These are phyloP conservation scores for Leccinum subatratum DNA, from an alignment of 1,284 basidiomycete species.

Conservation along the genomic window DNA sequence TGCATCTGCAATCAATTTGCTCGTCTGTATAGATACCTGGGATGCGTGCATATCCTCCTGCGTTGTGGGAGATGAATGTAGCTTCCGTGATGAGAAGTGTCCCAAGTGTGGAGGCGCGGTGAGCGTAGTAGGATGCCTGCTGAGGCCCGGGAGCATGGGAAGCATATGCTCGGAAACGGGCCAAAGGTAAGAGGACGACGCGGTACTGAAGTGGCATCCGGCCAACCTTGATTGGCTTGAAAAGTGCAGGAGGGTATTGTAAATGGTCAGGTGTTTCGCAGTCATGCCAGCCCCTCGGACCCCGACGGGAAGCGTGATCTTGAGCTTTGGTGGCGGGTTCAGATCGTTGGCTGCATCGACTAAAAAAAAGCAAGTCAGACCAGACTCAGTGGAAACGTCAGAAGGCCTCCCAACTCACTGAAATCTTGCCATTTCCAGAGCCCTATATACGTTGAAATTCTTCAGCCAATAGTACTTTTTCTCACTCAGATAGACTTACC, in stretches of 20 bases:
- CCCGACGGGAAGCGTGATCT: neutral
- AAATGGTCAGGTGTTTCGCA: neutral
- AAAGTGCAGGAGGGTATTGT: neutral
- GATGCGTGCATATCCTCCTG: neutral
- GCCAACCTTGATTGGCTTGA: neutral
- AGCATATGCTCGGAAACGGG: neutral
- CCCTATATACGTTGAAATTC: neutral
- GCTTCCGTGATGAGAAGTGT: neutral
- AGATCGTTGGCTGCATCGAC: neutral
- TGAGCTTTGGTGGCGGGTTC: neutral
- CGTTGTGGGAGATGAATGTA: neutral
- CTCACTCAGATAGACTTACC: neutral
- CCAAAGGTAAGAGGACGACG: neutral
- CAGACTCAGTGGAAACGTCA: neutral
- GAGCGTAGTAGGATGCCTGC: neutral
- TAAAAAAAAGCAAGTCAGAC: neutral
- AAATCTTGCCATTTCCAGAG: neutral
- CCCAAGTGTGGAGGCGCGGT: neutral
- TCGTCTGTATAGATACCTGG: neutral
- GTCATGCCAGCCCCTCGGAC: neutral
- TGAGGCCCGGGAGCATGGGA: neutral
- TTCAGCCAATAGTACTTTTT: neutral
- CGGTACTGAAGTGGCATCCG: neutral
- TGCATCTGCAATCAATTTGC: neutral
- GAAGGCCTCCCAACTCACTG: neutral